Evolutionary conservation across 306 rosid genomes (phyloP), one percentile per base, ranked within the genome.

Genomic region (Dryas octopetala): DNA sequence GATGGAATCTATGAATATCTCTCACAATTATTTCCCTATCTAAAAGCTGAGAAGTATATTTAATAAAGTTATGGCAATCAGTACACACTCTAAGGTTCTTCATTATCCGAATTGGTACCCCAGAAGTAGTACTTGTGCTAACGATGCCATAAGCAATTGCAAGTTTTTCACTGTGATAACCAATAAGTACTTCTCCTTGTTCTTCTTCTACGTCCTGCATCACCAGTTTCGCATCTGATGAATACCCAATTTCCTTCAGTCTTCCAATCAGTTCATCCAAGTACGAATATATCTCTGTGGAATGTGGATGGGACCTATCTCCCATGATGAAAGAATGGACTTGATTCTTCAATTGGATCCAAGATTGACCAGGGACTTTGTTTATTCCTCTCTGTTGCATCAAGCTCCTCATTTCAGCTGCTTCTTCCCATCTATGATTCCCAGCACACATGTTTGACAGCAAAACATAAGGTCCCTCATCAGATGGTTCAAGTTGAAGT

Each of bases 171-270:
- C 98, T 86, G 82, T 93, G 97, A 83, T 83, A 79, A 65, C 89
- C 79, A 67, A 89, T 80, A 45, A 89, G 83, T 68, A 76, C 80
- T 85, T 93, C 96, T 74, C 90, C 79, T 74, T 91, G 88, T 83
- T 91, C 97, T 78, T 89, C 91, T 81, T 91, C 93, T 51, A 89
- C 91, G 74, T 93, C 93, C 76, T 91, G 93, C 88, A 79, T 82
- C 76, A 88, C 91, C 72, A 63, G 69, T 53, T 85, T 78, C 69
- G 59, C 81, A 64, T 87, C 88, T 50, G 59, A 68, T 72, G 89
- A 81, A 75, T 91, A 91, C 73, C 96, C 96, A 12, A 93, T 84
- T 85, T 81, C 89, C 83, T 91, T 89, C 89, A 89, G 74, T 78
- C 82, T 86, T 84, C 91, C 91, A 47, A 83, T 81, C 61, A 88